Percentiles rank a stretch among this genome's conserved stretches.
Conservation (phyloP, 495 filamentous ascomycete genomes). For the Zalerion maritima region DNA sequence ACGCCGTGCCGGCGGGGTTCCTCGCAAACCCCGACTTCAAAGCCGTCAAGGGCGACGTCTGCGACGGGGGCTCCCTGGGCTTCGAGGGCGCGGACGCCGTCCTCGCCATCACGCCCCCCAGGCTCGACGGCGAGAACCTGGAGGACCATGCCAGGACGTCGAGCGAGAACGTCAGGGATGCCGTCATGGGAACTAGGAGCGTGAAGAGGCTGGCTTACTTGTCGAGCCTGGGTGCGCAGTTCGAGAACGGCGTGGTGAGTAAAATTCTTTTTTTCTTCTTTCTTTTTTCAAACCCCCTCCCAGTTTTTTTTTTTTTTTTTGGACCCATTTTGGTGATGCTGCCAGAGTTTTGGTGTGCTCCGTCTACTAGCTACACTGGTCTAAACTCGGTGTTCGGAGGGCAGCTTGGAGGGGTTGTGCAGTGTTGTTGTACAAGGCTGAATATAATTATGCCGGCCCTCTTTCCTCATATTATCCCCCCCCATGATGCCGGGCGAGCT, state of each 20-base stretch:
- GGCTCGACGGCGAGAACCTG: constrained; percentile 5
- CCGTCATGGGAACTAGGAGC: constrained; percentile 5
- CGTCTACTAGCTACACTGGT: too few relatives aligned
- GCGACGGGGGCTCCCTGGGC: constrained; percentile 7
- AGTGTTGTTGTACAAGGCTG: too few relatives aligned
- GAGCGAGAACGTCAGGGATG: constrained; percentile 11
- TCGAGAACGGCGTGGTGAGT: constrained; percentile 10
- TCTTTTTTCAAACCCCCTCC: too few relatives aligned
- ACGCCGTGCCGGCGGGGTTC: constrained; percentile 11
- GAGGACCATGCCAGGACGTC: constrained; percentile 5
- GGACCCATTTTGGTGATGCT: too few relatives aligned
- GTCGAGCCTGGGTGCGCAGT: constrained; percentile 13
- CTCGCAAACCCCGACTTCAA: constrained; percentile 8
- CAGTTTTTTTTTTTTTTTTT: too few relatives aligned
- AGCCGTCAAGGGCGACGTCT: constrained; percentile 12
- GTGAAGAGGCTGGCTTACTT: constrained; percentile 12
- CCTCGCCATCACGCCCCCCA: constrained; percentile 10
- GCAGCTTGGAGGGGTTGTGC: too few relatives aligned
- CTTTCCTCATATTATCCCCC: too few relatives aligned
- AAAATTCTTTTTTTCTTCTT: too few relatives aligned
- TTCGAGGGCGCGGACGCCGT: constrained; percentile 8
- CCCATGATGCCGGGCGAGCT: too few relatives aligned
- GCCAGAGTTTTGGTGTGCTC: too few relatives aligned
- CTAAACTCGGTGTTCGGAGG: too few relatives aligned
- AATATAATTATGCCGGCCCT: too few relatives aligned